Percentiles rank a stretch among this genome's conserved stretches.
These are phyloP conservation scores for Iris pallida DNA, from an alignment of 116 monocot genomes.

Conservation along the genomic window DNA sequence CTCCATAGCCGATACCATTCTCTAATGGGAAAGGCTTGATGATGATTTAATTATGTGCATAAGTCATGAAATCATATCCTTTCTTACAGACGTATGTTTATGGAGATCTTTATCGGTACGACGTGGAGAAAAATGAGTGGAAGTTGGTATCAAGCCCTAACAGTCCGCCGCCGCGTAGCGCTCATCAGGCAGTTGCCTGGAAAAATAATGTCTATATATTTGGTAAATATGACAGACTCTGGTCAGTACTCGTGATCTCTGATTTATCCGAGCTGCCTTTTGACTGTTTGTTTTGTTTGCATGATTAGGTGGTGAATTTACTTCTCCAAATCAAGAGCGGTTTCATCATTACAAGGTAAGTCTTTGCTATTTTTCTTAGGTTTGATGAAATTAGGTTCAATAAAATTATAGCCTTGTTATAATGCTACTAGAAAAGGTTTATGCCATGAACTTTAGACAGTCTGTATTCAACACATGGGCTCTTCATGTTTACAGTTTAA, in stretches of 20 bases:
- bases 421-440: too few species aligned
- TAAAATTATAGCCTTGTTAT: too few species aligned
- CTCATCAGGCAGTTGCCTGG: conserved; percentile 95
- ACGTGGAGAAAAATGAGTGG: conserved; percentile 96
- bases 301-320: conserved; percentile 84
- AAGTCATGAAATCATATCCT: too few species aligned
- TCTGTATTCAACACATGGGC: too few species aligned
- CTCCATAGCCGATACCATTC: too few species aligned
- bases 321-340: conserved; percentile 97
- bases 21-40: too few species aligned
- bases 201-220: conserved; percentile 89
- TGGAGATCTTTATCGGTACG: conserved; percentile 97
- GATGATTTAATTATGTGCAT: too few species aligned
- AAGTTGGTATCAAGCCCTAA: conserved; percentile 90
- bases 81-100: conserved; percentile 90
- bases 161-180: conserved; percentile 93
- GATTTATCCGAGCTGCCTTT: background rate
- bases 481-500: too few species aligned
- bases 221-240: conserved; percentile 38
- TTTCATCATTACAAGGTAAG: conserved; percentile 98
- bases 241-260: background rate
- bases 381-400: background rate
- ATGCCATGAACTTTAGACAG: too few species aligned
- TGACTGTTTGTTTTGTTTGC: conserved; percentile 6
- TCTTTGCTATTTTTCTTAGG: background rate